Base-by-base conservation (phyloP, 306 rosid species). In the Acacia crassicarpa region DNA sequence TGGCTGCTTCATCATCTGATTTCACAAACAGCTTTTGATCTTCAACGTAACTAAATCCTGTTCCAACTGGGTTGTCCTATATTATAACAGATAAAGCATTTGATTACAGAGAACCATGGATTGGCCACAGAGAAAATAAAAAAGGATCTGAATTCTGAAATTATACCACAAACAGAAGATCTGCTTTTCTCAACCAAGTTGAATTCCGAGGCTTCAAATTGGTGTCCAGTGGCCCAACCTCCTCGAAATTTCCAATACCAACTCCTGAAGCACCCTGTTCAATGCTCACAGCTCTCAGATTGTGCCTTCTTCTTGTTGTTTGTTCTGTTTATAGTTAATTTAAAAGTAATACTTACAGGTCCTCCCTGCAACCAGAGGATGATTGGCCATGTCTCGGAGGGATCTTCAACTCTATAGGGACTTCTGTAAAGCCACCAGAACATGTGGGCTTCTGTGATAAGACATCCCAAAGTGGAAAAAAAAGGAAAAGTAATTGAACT, bases 311-410 rank as follows among this genome's bases (percentile, higher is more conserved):
- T 32, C 27, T 67, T 38, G 11, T 8, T 66, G 45, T 32, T 68
- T 44, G 61, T 75, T 49, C 16, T 8, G 69, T 56, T 51, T 13
- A 48, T 10, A 78, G 3, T 30, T 16, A 9, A 40, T 67, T 74
- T 2, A 1, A 3, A 1, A 45, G 5, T 9, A 19, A 4, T 13
- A 82, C 98, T 91, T 49, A 95, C 99, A 80, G 99, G 99, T 33
- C 99, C 98, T 54, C 99, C 99, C 74, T 95, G 99, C 84, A 95
- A 76, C 99, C 99, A 95, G 3, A 95, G 96, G 90, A 93, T 62
- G 76, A 86, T 86, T 65, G 99, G 99, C 99, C 99, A 95, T 77
- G 98, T 94, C 83, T 93, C 93, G 11, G 92, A 87, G 20, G 91
- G 84, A 74, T 90, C 86, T 38, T 95, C 91, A 72, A 95, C 96